Evolutionary conservation across 345 rosid genomes (phyloP).

Genomic region (Passiflora organensis): DNA sequence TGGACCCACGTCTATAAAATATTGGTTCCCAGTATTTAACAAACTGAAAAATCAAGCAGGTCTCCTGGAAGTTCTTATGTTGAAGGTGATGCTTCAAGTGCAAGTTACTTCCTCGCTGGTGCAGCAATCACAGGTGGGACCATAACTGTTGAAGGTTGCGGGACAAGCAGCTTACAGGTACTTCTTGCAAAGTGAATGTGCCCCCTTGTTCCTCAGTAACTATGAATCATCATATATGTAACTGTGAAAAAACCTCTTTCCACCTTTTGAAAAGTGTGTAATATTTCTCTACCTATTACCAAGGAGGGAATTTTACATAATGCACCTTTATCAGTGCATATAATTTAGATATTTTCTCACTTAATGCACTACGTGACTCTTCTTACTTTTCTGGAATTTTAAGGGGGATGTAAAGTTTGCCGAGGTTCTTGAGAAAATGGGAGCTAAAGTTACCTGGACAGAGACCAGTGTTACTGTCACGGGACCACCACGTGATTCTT

Average conservation of each 20-base stretch:
- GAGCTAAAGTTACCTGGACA: constrained; percentile 84
- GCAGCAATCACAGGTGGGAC: constrained; percentile 96
- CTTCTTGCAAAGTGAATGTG: not conserved
- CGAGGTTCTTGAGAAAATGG: constrained; percentile 95
- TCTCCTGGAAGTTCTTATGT: constrained; percentile 88
- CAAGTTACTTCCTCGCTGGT: constrained; percentile 96
- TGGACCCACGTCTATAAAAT: constrained; percentile 5
- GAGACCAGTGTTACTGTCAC: constrained; percentile 88
- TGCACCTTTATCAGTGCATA: not conserved
- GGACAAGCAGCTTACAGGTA: constrained; percentile 92
- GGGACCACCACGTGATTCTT: constrained; percentile 76
- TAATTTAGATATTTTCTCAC: too few species aligned
- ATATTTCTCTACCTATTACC: not conserved
- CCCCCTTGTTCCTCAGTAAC: not conserved
- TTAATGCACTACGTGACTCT: too few species aligned
- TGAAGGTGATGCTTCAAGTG: constrained; percentile 99
- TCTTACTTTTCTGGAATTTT: too few species aligned
- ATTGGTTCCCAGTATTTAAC: not conserved
- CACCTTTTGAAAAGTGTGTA: too few species aligned
- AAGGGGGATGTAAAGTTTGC: constrained; percentile 95
- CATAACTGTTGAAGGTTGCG: constrained; percentile 93
- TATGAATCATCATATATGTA: not conserved
- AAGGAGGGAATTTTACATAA: not conserved
- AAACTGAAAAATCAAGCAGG: constrained; percentile 38
- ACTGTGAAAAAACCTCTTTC: not conserved